Percentiles rank a stretch among this genome's conserved stretches.
These are phyloP conservation scores for Pyrrhoderma noxium DNA, from an alignment of 1,284 basidiomycete genomes.

Conservation along the genomic window DNA sequence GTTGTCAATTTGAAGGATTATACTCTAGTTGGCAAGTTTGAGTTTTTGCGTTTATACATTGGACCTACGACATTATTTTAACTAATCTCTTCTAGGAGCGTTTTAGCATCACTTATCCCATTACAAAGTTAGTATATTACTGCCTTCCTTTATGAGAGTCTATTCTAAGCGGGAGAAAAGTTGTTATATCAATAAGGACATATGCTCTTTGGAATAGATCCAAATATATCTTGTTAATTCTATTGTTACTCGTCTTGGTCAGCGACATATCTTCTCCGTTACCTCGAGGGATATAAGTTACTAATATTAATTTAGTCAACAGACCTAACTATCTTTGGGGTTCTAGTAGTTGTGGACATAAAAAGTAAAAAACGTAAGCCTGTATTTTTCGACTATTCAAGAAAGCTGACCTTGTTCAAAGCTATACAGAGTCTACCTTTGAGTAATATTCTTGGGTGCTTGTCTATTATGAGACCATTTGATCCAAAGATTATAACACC, in stretches of 20 bases:
- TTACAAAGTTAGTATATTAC: constrained; percentile 1
- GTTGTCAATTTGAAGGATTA: constrained; percentile 1
- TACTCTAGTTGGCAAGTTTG: background rate
- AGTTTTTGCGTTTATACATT: background rate
- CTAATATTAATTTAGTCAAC: no score
- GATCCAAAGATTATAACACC: background rate
- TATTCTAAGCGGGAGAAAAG: background rate
- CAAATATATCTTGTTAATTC: background rate
- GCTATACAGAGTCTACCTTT: background rate
- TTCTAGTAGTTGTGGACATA: background rate
- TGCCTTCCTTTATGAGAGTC: background rate
- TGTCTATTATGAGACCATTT: background rate
- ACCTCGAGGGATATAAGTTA: no score
- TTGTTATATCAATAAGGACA: constrained; percentile 3
- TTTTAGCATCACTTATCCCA: constrained; percentile 5
- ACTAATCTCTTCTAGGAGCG: constrained; percentile 1
- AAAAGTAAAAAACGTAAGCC: background rate
- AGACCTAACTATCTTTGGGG: background rate
- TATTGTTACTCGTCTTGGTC: background rate
- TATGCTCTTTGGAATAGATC: constrained; percentile 1
- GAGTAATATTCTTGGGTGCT: background rate
- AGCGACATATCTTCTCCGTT: no score
- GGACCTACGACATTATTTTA: background rate
- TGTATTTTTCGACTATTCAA: background rate
- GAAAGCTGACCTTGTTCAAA: background rate